Base-by-base conservation (phyloP, 1,139 yeast genomes). In the Suhomyces ambrosiae region DNA sequence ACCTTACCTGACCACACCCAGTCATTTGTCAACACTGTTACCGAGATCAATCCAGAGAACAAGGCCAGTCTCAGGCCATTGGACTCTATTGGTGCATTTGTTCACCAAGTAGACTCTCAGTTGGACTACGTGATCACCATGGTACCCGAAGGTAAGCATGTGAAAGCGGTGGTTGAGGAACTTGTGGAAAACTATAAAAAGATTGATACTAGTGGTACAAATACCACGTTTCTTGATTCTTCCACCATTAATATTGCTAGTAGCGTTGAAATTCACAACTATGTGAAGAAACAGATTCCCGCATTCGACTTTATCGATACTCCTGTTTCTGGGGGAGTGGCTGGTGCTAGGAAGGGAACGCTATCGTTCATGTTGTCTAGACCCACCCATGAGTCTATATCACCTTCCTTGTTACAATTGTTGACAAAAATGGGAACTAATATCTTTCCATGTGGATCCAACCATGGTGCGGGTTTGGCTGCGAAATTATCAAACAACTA, bases 111-210 rank as follows among this genome's bases (percentile, higher is more conserved):
- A 8, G 74, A 68, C 24, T 40, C 51, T 10, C 69, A 59, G 23
- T 61, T 72, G 54, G 75, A 69, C 46, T 70, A 48, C 39, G 61
- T 78, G 26, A 52, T 76, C 27, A 74, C 82, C 14, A 77, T 78
- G 82, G 78, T 79, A 6, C 83, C 83, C 1, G 82, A 75, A 50
- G 81, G 82, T 2, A 61, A 62, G 47, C 83, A 79, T 44, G 83
- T 79, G 14, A 58, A 61, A 42, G 58, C 57, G 1, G 71, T 77
- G 2, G 69, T 71, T 22, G 55, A 56, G 21, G 75, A 71, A 34
- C 63, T 78, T 37, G 63, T 66, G 9, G 48, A 53, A 12, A 46
- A 53, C 12, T 65, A 61, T 49, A 53, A 64, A 42, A 35, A 44
- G 9, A 37, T 42, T 9, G 48, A 46, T 24, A 27, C 30, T 17